These are phyloP conservation scores for Suaeda aralocaspica DNA, from an alignment of 148 eudicot genomes.

Conservation along the genomic window DNA sequence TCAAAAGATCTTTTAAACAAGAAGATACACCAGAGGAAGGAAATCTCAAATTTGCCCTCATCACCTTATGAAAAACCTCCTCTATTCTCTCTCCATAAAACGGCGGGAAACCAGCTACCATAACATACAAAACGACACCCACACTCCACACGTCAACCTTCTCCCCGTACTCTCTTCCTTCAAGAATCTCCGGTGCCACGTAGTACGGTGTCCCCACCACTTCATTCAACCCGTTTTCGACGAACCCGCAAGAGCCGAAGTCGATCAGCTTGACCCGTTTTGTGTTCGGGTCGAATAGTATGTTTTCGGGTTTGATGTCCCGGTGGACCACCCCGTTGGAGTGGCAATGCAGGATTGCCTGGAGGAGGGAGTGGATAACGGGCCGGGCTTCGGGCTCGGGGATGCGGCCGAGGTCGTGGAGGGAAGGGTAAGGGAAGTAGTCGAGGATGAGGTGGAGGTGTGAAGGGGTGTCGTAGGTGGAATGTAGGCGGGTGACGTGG, in stretches of 20 bases:
- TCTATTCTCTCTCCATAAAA: constrained; percentile 43
- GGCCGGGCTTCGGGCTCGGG: constrained; percentile 36
- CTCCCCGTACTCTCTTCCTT: constrained; percentile 45
- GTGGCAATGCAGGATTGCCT: constrained; percentile 51
- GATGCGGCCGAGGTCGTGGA: constrained; percentile 23
- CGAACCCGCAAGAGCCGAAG: constrained; percentile 59
- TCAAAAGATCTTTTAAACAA: constrained; percentile 51
- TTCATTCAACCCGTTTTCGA: constrained; percentile 37
- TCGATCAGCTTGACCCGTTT: constrained; percentile 49
- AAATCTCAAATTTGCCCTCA: constrained; percentile 56
- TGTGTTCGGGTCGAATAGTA: constrained; percentile 36
- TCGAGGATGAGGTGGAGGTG: constrained; percentile 52
- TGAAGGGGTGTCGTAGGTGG: constrained; percentile 44
- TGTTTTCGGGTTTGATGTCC: constrained; percentile 63
- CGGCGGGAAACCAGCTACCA: constrained; percentile 63
- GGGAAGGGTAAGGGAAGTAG: constrained; percentile 35
- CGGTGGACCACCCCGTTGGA: constrained; percentile 53
- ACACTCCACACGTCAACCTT: constrained; percentile 72
- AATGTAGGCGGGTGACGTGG: constrained; percentile 38
- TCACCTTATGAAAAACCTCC: constrained; percentile 54
- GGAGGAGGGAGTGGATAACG: constrained; percentile 3
- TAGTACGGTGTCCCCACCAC: constrained; percentile 71
- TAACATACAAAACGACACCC: constrained; percentile 56
- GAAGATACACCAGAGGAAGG: constrained; percentile 42
- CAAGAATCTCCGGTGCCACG: constrained; percentile 66